A percentile compares a stretch with the other conserved stretches of the same genome.
Conservation (phyloP, 208 protist species). For the Eutreptiella sp. region DNA sequence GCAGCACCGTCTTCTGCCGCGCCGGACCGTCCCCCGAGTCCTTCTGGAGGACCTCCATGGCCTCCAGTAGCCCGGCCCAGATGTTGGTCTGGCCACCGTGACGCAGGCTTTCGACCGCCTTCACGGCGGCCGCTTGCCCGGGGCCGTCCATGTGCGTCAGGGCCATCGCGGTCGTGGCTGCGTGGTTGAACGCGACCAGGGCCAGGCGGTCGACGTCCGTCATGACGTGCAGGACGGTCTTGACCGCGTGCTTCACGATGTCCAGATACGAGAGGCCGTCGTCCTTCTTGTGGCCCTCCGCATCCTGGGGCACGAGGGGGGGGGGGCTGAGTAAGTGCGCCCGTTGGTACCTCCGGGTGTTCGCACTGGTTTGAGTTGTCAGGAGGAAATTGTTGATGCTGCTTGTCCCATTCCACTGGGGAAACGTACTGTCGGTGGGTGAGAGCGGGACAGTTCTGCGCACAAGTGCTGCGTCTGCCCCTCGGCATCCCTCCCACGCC, state of each 20-base stretch:
- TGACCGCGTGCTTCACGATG: slow-evolving; percentile 47
- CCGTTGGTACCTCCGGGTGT: no score
- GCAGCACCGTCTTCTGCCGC: slow-evolving; percentile 24
- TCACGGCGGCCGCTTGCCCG: slow-evolving; percentile 23
- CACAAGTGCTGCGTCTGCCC: no score
- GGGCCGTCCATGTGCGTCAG: slow-evolving; percentile 34
- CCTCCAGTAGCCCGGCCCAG: slow-evolving; percentile 41
- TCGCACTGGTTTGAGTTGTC: no score
- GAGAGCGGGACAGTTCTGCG: no score
- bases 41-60: slow-evolving; percentile 34
- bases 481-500: no score
- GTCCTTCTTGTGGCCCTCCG: slow-evolving; percentile 9
- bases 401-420: no score
- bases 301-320: no score
- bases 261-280: slow-evolving; percentile 45
- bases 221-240: slow-evolving; percentile 36
- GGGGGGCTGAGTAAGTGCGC: no score
- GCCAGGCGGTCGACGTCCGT: slow-evolving; percentile 26
- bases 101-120: slow-evolving; percentile 8
- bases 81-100: slow-evolving; percentile 42
- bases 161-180: slow-evolving; percentile 25
- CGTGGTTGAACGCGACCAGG: slow-evolving; percentile 34
- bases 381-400: no score
- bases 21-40: neutral
- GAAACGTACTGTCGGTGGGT: no score